These are phyloP conservation scores for Pichia occidentalis DNA, from an alignment of 805 yeast genomes.

Conservation along the genomic window DNA sequence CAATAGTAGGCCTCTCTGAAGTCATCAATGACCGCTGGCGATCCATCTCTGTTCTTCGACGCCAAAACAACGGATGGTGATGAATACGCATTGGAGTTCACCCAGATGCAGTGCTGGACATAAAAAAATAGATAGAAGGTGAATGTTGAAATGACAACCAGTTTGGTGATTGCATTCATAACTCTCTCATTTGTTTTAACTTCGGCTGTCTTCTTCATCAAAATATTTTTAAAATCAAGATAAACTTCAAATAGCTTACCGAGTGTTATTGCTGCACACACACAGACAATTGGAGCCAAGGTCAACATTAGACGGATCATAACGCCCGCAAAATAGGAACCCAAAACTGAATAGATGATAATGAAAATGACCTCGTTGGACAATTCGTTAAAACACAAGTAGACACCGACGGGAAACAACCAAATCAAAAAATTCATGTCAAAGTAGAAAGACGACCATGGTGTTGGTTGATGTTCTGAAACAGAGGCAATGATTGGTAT, in stretches of 20 bases:
- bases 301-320: slow-evolving; percentile 98
- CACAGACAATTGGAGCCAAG: slow-evolving; percentile 93
- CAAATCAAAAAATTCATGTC: slow-evolving; percentile 90
- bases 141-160: slow-evolving; percentile 61
- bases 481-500: slow-evolving; percentile 98
- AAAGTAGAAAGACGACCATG: slow-evolving; percentile 98
- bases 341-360: slow-evolving; percentile 85
- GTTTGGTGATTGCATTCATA: slow-evolving; percentile 40
- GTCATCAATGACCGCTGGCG: slow-evolving; percentile 82
- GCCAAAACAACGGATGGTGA: slow-evolving; percentile 97
- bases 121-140: slow-evolving; percentile 68
- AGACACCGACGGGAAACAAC: slow-evolving; percentile 98
- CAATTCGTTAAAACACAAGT: slow-evolving; percentile 81
- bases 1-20: slow-evolving; percentile 98
- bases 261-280: slow-evolving; percentile 81
- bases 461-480: slow-evolving; percentile 99
- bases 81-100: slow-evolving; percentile 89
- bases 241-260: slow-evolving; percentile 81
- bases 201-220: slow-evolving; percentile 15
- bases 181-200: slow-evolving; percentile 25
- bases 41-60: slow-evolving; percentile 77
- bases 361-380: slow-evolving; percentile 90
- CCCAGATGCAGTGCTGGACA: slow-evolving; percentile 96
- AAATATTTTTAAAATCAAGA: slow-evolving; percentile 44
- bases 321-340: slow-evolving; percentile 97